Base-by-base conservation (phyloP, 192 early-diverging fungal species). In the Linnemannia schmuckeri region DNA sequence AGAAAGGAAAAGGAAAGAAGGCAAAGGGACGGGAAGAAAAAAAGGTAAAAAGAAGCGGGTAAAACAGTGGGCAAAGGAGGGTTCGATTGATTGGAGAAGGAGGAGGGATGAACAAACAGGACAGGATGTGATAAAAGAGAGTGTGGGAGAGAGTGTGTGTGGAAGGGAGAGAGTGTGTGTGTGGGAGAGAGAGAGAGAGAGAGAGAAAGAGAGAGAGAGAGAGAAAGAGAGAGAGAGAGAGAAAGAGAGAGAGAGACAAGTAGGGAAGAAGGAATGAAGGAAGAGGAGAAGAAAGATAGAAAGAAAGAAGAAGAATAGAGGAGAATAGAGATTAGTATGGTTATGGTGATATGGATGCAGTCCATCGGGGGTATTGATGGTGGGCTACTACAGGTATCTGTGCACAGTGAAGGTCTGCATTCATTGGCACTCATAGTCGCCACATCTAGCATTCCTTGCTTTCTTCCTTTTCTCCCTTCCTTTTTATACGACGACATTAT, bases 91-190 rank as follows among this genome's bases (percentile, higher is more conserved):
- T 66, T 27, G 30, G 55, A 17, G 55, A 46, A 42, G 61, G 57
- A 17, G 13, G 72, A 38, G 4, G 40, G 15, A 5, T 37, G n/a
- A 37, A 13, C 15, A 17, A 24, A 24, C 7, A 33, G 61, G 2
- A 9, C 15, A n/a, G 24, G 42, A 72, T 46, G 18, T 22, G 22
- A 22, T 22, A 38, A 22, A 47, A 7, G 17, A 75, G 47, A 55
- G 49, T 35, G 74, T 54, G 49, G 52, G 74, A 57, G 74, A 18
- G 74, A 55, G 49, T 40, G 52, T 38, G 49, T 47, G 72, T n/a
- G n/a, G n/a, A n/a, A 55, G 73, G 20, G 49, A 74, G 52, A 57
- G 73, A 1, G 49, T 52, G n/a, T n/a, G n/a, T n/a, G n/a, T n/a
- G n/a, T n/a, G n/a, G n/a, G 72, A 74, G 52, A 54, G 24, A 44